These are phyloP conservation scores for Dunaliella sp. DNA, from an alignment of 139 green algal genomes.

Conservation along the genomic window DNA sequence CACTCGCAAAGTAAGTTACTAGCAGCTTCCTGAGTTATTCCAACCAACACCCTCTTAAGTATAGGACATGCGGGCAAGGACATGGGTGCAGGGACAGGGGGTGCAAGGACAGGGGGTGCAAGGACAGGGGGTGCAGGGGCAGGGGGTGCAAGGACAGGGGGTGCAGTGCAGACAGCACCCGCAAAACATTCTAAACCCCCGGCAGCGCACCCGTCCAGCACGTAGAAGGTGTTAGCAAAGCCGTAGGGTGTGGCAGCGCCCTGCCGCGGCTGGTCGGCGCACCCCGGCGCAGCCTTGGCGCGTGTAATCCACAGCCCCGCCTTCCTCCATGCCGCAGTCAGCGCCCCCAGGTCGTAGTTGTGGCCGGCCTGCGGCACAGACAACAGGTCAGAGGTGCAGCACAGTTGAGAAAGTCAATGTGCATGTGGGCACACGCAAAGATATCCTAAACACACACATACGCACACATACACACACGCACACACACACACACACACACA, in stretches of 20 bases:
- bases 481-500: background rate
- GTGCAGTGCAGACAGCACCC: too few species aligned
- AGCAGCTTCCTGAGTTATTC: too few species aligned
- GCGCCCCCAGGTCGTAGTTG: constrained; percentile 28
- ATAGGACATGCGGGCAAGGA: too few species aligned
- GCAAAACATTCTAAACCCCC: too few species aligned
- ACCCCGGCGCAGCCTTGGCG: constrained; percentile 27
- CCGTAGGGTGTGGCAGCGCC: background rate
- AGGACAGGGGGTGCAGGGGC: too few species aligned
- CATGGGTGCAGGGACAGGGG: too few species aligned
- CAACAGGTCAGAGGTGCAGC: background rate
- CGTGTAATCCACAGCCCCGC: constrained; percentile 45
- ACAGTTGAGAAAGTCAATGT: too few species aligned
- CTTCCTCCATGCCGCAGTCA: constrained; percentile 45
- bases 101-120: too few species aligned
- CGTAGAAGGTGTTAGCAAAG: constrained; percentile 14
- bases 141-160: too few species aligned
- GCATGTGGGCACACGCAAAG: too few species aligned
- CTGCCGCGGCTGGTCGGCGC: background rate
- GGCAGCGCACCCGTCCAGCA: background rate
- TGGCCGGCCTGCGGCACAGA: background rate
- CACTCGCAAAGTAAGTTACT: too few species aligned
- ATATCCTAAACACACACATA: background rate
- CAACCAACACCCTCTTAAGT: too few species aligned
- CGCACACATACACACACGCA: background rate